A percentile compares a stretch with the other conserved stretches of the same genome.
These are phyloP conservation scores for Populus ilicifolia DNA, from an alignment of 345 rosid genomes.

Conservation along the genomic window DNA sequence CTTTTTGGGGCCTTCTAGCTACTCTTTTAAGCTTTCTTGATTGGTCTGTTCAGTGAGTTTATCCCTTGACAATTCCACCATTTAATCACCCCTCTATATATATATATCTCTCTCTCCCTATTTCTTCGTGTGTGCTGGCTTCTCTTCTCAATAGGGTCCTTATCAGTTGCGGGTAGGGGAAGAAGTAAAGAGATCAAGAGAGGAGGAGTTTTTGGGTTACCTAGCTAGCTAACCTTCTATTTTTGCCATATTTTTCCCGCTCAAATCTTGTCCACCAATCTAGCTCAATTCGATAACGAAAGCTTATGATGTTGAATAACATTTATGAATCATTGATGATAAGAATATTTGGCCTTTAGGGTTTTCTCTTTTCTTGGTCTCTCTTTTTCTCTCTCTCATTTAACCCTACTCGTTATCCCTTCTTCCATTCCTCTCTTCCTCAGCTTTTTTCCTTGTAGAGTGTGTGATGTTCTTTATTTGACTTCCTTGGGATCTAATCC, in stretches of 20 bases:
- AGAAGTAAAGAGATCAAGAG: conserved; percentile 15
- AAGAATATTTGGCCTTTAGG: conserved; percentile 35
- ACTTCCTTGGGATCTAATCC: conserved; percentile 47
- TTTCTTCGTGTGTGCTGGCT: neutral
- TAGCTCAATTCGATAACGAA: conserved; percentile 39
- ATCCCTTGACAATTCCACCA: conserved; percentile 14
- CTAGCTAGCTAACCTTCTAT: neutral
- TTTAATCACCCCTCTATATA: neutral
- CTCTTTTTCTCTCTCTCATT: conserved; percentile 22
- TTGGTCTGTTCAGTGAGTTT: conserved; percentile 31
- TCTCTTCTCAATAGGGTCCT: conserved; percentile 26
- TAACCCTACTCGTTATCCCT: conserved; percentile 35
- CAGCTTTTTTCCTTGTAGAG: conserved; percentile 2
- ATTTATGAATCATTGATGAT: conserved; percentile 10
- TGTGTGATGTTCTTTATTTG: neutral
- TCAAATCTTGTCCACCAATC: conserved; percentile 56
- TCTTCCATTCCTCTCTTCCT: conserved; percentile 30
- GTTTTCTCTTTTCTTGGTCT: conserved; percentile 14
- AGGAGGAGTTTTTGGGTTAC: neutral
- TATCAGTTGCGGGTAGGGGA: conserved; percentile 54
- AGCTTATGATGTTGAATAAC: conserved; percentile 32
- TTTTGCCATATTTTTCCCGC: conserved; percentile 34
- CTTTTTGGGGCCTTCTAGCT: conserved; percentile 22
- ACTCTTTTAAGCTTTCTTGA: conserved; percentile 16
- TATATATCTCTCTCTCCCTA: neutral